These are phyloP conservation scores for Mycena olivaceomarginata DNA, from an alignment of 768 basidiomycete species.

Conservation along the genomic window DNA sequence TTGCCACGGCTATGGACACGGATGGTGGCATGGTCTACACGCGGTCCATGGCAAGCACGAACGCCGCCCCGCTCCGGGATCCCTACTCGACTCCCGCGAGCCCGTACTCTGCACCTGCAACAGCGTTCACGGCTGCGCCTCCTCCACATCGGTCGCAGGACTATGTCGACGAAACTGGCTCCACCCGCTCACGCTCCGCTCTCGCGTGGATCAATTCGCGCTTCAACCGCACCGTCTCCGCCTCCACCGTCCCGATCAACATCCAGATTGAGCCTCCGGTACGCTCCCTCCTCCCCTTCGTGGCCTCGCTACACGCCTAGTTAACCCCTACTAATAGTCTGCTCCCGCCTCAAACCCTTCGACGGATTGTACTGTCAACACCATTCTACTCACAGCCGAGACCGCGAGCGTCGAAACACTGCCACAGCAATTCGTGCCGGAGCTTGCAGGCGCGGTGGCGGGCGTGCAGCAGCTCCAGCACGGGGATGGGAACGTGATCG, in stretches of 20 bases:
- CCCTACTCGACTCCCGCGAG: not conserved
- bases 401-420: constrained; percentile 52
- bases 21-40: not conserved
- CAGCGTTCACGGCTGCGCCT: no score
- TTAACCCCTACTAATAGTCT: constrained; percentile 55
- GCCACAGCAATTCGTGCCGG: constrained; percentile 41
- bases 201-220: constrained; percentile 49
- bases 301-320: not conserved
- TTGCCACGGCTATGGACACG: constrained; percentile 27
- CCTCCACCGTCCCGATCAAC: constrained; percentile 57
- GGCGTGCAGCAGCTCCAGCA: not conserved
- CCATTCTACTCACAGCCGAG: constrained; percentile 67
- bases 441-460: constrained; percentile 18
- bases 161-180: not conserved
- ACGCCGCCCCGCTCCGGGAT: not conserved
- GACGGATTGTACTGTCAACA: constrained; percentile 54
- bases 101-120: not conserved
- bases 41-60: not conserved
- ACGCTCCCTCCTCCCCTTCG: constrained; percentile 39
- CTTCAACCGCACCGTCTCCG: constrained; percentile 56
- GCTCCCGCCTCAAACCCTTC: constrained; percentile 61
- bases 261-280: constrained; percentile 71
- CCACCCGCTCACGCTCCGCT: constrained; percentile 43
- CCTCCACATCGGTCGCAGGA: not conserved
- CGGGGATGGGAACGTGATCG: constrained; percentile 42